A percentile compares a stretch with the other conserved stretches of the same genome.
Conservation (phyloP, 352 stramenopile genomes). For the Albugo candida region DNA sequence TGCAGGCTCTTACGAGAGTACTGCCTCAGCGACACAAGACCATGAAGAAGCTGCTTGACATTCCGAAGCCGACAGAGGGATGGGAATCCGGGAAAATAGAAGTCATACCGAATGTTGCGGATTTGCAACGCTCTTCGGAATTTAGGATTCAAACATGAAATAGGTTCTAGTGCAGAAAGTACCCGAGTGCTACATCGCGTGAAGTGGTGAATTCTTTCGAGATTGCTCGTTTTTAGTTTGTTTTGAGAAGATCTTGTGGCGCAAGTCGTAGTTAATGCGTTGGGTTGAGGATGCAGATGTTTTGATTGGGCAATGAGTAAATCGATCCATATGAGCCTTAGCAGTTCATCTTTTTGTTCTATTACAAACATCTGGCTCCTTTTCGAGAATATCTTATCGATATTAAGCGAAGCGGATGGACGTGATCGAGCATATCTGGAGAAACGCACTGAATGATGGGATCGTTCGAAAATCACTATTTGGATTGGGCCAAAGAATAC, state of each 20-base stretch:
- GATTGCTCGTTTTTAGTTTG: not conserved
- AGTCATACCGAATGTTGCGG: constrained; percentile 54
- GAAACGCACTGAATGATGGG: constrained; percentile 78
- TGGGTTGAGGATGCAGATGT: constrained; percentile 45
- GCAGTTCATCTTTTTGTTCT: constrained; percentile 65
- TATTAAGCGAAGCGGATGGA: constrained; percentile 92
- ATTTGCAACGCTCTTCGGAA: constrained; percentile 70
- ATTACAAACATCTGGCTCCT: constrained; percentile 89
- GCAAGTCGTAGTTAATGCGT: constrained; percentile 74
- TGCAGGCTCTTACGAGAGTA: constrained; percentile 88
- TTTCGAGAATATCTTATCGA: constrained; percentile 97
- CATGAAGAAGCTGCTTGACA: constrained; percentile 96
- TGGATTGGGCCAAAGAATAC: constrained; percentile 84
- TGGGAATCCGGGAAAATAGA: constrained; percentile 79
- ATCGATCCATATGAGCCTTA: no score
- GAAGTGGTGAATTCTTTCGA: not conserved
- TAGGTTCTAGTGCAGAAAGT: constrained; percentile 90
- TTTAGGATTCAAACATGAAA: constrained; percentile 94
- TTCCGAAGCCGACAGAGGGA: constrained; percentile 90
- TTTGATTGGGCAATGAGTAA: no score
- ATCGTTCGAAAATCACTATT: constrained; percentile 64
- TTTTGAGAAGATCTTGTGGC: constrained; percentile 29
- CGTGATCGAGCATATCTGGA: constrained; percentile 83
- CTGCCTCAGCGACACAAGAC: constrained; percentile 79
- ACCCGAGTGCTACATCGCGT: constrained; percentile 88